These are phyloP conservation scores for Beauveria brongniartii DNA, from an alignment of 2,329 filamentous ascomycete genomes.

Conservation along the genomic window DNA sequence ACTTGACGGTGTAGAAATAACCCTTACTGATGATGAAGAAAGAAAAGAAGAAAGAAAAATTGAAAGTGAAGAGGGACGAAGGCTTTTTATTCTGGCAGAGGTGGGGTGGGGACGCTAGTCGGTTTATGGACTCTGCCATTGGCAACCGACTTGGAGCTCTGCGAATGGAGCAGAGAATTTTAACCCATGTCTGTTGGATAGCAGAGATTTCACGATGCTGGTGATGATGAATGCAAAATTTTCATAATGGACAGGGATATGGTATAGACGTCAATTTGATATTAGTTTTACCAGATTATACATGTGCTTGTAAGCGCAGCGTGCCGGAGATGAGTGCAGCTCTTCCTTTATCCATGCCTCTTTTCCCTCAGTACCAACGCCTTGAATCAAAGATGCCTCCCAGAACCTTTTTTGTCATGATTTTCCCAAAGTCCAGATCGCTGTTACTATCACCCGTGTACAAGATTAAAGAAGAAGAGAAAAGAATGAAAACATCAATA, in stretches of 20 bases:
- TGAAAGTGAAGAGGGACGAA: constrained; percentile 2
- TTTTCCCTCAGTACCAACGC: background rate
- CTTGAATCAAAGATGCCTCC: background rate
- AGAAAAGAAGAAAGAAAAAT: constrained; percentile 21
- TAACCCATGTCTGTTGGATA: background rate
- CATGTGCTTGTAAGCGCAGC: background rate
- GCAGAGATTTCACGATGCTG: background rate
- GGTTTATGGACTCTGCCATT: constrained; percentile 6
- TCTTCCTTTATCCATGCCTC: background rate
- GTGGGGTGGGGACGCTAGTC: constrained; percentile 8
- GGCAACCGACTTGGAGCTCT: constrained; percentile 2
- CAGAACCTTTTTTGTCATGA: background rate
- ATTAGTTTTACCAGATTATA: background rate
- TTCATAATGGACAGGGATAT: background rate
- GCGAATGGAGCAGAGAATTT: background rate
- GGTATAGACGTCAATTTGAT: background rate
- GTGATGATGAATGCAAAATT: background rate
- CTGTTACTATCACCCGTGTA: background rate
- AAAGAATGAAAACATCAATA: background rate
- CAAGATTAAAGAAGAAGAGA: background rate
- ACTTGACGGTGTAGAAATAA: constrained; percentile 44
- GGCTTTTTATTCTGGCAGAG: constrained; percentile 6
- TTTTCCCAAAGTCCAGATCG: background rate
- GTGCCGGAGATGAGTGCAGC: background rate
- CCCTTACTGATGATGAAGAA: constrained; percentile 37